Base-by-base conservation (phyloP, 768 basidiomycete genomes). In the Cystobasidium ongulense region DNA sequence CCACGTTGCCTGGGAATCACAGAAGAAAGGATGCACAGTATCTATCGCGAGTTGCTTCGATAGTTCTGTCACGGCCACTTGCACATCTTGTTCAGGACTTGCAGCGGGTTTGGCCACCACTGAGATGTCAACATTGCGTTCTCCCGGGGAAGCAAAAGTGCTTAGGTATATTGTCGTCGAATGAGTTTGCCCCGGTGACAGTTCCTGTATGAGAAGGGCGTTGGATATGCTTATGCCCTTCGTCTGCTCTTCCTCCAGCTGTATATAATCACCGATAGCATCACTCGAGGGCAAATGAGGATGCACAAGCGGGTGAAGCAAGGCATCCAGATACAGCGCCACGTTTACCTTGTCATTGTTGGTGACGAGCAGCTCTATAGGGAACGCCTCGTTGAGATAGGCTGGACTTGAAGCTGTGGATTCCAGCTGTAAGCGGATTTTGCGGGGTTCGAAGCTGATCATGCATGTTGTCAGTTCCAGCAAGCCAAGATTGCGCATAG, bases 231-330 rank as follows among this genome's bases (percentile, higher is more conserved):
- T 39, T 3, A 38, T 61, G 13, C 18, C 59, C 15, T 25, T 41
- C 7, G 15, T 8, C 23, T 65, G 63, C 41, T 35, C 33, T 11
- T n/a, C 46, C 18, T 50, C 46, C n/a, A 50, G 7, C 21, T 50
- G 46, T 4, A 50, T 50, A 21, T n/a, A 50, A 50, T 50, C 46
- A 21, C 46, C 46, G 7, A 52, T 52, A n/a, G 35, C 36, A 11
- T 23, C 53, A 46, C 11, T 36, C 31, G 41, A 41, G 63, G 23
- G 76, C 1, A 79, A 87, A 21, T 65, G 90, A 88, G 85, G 73
- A 87, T 85, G 75, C 91, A 90, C 90, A 1, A 86, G 85, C 0
- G 92, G 92, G 67, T 91, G 91, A 38, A 97, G 81, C 72, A 95
- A 83, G 3, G 90, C 85, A 70, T 92, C 90, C 11, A 92, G 82